phyloP scores from a whole-genome alignment of 2,329 filamentous ascomycete genomes.

The Coniella vitis region DNA sequence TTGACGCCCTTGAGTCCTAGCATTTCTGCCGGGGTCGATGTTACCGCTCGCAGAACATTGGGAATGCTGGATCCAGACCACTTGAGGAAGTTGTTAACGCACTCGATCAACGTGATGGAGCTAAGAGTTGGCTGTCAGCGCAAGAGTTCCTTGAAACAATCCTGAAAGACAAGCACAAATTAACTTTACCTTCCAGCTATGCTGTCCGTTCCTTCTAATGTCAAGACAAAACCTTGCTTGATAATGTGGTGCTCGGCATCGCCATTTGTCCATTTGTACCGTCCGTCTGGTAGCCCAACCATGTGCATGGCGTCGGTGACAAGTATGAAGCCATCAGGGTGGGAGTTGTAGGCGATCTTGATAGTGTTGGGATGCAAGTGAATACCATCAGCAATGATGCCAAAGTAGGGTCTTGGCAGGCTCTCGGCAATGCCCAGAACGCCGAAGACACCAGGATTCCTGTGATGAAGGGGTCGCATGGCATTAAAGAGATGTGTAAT shows the following conservation, averaged over 20 bases:
- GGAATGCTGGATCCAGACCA: conserved; percentile 66
- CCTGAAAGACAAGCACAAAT: neutral
- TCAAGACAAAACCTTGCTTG: conserved; percentile 66
- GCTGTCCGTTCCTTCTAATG: conserved; percentile 69
- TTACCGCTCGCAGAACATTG: conserved; percentile 65
- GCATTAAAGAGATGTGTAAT: conserved; percentile 93
- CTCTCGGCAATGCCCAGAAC: conserved; percentile 63
- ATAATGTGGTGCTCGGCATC: conserved; percentile 50
- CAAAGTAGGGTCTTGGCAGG: conserved; percentile 65
- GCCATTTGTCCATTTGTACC: conserved; percentile 80
- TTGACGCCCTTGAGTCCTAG: conserved; percentile 61
- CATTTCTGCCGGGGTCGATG: conserved; percentile 70
- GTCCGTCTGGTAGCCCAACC: conserved; percentile 74
- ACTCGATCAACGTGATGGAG: conserved; percentile 70
- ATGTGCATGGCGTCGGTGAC: conserved; percentile 92
- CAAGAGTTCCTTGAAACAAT: neutral
- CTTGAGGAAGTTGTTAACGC: conserved; percentile 71
- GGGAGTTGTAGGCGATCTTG: conserved; percentile 82
- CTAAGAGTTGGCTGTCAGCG: conserved; percentile 28
- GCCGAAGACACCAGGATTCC: conserved; percentile 86
- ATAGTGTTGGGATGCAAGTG: conserved; percentile 84
- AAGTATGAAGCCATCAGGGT: conserved; percentile 77
- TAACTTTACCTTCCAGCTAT: conserved; percentile 68
- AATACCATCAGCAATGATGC: conserved; percentile 84
- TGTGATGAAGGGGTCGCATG: conserved; percentile 84